Evolutionary conservation across 495 filamentous ascomycete genomes (phyloP).

Genomic region (Halenospora varia): DNA sequence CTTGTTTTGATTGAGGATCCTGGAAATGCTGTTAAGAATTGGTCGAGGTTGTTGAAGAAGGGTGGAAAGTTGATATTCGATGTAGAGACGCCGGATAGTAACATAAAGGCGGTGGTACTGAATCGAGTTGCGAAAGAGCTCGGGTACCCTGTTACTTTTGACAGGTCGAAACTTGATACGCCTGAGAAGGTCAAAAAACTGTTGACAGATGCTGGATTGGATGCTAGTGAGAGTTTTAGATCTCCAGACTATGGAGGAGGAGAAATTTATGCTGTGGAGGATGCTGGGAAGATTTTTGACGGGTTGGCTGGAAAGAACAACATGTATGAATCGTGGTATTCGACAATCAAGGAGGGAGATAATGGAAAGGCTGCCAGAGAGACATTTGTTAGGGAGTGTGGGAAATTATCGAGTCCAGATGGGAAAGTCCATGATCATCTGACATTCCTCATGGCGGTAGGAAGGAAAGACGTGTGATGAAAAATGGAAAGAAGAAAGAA

Average conservation of each 20-base stretch:
- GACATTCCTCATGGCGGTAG: constrained; percentile 12
- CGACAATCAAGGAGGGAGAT: not conserved
- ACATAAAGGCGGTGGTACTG: constrained; percentile 15
- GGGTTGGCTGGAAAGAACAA: not conserved
- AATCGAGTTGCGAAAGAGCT: constrained; percentile 22
- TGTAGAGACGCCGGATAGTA: constrained; percentile 20
- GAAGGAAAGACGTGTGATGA: constrained; percentile 4
- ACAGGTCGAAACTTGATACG: constrained; percentile 8
- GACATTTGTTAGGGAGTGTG: constrained; percentile 2
- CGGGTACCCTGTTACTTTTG: constrained; percentile 12
- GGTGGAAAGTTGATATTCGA: constrained; percentile 31
- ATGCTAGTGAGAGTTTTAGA: constrained; percentile 5
- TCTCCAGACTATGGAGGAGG: constrained; percentile 5
- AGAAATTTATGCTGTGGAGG: not conserved
- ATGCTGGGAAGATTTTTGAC: constrained; percentile 6
- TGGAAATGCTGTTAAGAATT: constrained; percentile 26
- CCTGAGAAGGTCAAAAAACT: not conserved
- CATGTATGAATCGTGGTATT: constrained; percentile 3
- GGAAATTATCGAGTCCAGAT: constrained; percentile 2
- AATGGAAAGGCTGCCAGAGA: constrained; percentile 1
- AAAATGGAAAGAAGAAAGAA: not conserved
- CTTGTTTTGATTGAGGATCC: constrained; percentile 34
- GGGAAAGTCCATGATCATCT: constrained; percentile 3
- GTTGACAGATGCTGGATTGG: constrained; percentile 7
- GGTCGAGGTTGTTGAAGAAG: constrained; percentile 32